Conservation (phyloP, 2,329 filamentous ascomycete genomes). For the Orbilia javanica region DNA sequence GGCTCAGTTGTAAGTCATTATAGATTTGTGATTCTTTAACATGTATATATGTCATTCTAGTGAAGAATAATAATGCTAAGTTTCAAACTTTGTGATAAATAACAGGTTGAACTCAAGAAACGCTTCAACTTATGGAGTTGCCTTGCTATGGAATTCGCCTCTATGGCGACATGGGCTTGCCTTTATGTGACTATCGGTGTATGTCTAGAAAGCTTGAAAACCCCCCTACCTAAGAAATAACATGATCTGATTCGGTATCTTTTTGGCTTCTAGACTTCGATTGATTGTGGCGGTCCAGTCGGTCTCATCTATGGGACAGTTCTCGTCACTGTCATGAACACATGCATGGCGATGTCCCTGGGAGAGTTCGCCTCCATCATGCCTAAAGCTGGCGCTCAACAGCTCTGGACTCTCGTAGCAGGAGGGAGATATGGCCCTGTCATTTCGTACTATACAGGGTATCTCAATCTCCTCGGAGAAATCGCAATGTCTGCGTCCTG, state of each 20-base stretch:
- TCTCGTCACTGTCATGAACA: constrained; percentile 55
- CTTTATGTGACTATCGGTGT: constrained; percentile 58
- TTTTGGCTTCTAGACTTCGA: constrained; percentile 44
- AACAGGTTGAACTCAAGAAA: constrained; percentile 57
- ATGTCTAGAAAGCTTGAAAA: constrained; percentile 26
- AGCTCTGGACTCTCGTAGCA: constrained; percentile 55
- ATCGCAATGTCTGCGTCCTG: constrained; percentile 58
- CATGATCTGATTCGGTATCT: constrained; percentile 35
- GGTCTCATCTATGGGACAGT: constrained; percentile 55
- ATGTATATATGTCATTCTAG: constrained; percentile 22
- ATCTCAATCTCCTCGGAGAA: constrained; percentile 57
- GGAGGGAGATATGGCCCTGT: constrained; percentile 53
- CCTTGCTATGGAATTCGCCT: constrained; percentile 56
- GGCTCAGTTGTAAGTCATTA: constrained; percentile 56
- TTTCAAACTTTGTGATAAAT: constrained; percentile 12
- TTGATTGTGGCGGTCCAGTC: constrained; percentile 57
- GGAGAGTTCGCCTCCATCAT: constrained; percentile 57
- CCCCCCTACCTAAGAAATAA: neutral
- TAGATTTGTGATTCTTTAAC: constrained; percentile 6
- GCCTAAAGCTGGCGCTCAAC: constrained; percentile 55
- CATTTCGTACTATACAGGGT: constrained; percentile 55
- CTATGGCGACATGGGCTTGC: constrained; percentile 57
- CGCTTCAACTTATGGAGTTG: constrained; percentile 58
- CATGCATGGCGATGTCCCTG: constrained; percentile 52
- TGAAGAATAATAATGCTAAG: constrained; percentile 26